These are phyloP conservation scores for Botrytis galanthina DNA, from an alignment of 2,329 filamentous ascomycete genomes.

Conservation along the genomic window DNA sequence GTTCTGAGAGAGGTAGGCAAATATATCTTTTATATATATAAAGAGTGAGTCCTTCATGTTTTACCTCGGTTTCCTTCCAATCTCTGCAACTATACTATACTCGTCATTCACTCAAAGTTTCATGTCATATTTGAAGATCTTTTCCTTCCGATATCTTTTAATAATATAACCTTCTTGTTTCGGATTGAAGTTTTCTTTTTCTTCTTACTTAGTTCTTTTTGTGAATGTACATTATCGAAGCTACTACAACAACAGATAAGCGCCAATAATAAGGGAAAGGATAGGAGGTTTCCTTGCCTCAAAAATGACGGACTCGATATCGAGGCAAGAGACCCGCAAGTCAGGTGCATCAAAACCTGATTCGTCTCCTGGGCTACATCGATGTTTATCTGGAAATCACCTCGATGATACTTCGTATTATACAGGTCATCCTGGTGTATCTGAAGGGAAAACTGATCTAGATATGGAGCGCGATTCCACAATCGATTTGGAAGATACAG, in stretches of 20 bases:
- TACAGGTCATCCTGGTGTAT: conserved; percentile 6
- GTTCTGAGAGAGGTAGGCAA: not conserved
- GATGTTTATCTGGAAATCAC: conserved; percentile 30
- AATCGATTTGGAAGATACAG: conserved; percentile 18
- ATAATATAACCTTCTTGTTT: not conserved
- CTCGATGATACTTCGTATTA: conserved; percentile 28
- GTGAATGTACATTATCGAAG: not conserved
- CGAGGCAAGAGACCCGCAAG: conserved; percentile 11
- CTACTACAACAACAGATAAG: not conserved
- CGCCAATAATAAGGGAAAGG: not conserved
- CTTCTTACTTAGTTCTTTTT: not conserved
- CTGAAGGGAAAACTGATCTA: not conserved
- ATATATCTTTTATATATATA: not conserved
- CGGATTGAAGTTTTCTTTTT: not conserved
- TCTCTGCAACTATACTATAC: not conserved
- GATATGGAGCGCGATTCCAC: not conserved
- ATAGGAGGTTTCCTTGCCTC: not conserved
- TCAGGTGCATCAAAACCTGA: conserved; percentile 21
- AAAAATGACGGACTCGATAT: conserved; percentile 6
- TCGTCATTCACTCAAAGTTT: not conserved
- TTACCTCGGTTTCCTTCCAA: not conserved
- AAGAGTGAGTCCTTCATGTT: not conserved
- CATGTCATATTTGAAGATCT: not conserved
- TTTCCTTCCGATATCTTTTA: not conserved
- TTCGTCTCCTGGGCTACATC: conserved; percentile 22